Evolutionary conservation across 208 protist species (phyloP).

Genomic region (Tritrichomonas foetus): DNA sequence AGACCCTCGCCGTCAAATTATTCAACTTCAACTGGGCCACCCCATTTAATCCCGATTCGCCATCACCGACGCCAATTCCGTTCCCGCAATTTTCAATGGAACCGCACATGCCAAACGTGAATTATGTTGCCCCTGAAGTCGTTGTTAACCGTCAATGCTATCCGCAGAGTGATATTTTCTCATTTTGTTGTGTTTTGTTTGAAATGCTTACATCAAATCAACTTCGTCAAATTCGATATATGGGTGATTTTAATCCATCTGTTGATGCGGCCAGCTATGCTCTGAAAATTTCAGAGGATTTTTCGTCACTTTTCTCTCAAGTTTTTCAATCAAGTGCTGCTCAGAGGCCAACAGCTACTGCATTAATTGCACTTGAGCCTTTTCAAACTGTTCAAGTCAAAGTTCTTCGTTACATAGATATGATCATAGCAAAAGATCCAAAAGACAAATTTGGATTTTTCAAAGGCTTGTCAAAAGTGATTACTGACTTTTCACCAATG

Average conservation of each 20-base stretch:
- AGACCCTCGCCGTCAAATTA: neutral
- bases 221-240: neutral
- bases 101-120: neutral
- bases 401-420: slow-evolving; percentile 11
- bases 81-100: neutral
- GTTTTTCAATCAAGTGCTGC: neutral
- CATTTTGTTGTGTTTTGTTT: neutral
- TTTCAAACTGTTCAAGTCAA: neutral
- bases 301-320: neutral
- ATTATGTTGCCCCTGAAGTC: neutral
- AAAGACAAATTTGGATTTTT: slow-evolving; percentile 38
- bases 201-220: neutral
- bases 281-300: neutral
- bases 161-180: neutral
- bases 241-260: neutral
- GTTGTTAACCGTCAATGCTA: neutral
- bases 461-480: neutral
- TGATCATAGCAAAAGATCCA: slow-evolving; percentile 2
- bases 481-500: neutral
- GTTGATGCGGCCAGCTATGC: neutral
- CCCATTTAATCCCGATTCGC: neutral
- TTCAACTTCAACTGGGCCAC: neutral
- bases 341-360: neutral
- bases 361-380: neutral
- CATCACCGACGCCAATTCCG: neutral